Conservation (phyloP, 2,329 filamentous ascomycete genomes). For the Pseudodiploospora longispora region DNA sequence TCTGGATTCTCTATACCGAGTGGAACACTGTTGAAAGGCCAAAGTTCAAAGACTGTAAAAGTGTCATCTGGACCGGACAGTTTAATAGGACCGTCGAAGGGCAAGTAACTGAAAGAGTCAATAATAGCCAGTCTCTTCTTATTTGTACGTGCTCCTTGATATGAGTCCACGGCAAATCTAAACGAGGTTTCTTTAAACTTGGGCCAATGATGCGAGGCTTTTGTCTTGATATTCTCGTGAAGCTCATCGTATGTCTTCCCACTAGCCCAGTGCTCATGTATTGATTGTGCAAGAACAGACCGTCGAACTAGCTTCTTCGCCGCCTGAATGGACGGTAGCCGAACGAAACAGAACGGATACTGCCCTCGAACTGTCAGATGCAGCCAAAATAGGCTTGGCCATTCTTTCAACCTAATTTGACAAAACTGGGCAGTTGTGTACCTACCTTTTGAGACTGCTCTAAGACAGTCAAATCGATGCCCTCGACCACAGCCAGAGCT, state of each 20-base stretch:
- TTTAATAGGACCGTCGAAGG: constrained; percentile 67
- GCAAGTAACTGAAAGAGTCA: constrained; percentile 71
- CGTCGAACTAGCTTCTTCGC: constrained; percentile 63
- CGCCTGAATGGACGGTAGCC: constrained; percentile 54
- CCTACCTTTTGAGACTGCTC: constrained; percentile 67
- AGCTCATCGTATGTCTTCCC: constrained; percentile 60
- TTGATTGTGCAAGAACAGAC: constrained; percentile 72
- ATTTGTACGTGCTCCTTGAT: constrained; percentile 60
- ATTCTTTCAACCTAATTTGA: not conserved
- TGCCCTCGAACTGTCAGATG: constrained; percentile 25
- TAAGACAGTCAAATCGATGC: constrained; percentile 62
- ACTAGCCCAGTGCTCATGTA: constrained; percentile 84
- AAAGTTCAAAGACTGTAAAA: constrained; percentile 80
- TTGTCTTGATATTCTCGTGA: constrained; percentile 53
- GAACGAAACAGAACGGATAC: constrained; percentile 81
- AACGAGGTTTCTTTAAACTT: constrained; percentile 61
- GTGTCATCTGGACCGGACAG: constrained; percentile 67
- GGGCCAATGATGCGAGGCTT: constrained; percentile 58
- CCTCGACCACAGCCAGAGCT: constrained; percentile 63
- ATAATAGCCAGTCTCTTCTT: constrained; percentile 65
- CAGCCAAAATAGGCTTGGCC: too few relatives aligned
- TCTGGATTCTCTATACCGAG: constrained; percentile 46
- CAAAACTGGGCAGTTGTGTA: constrained; percentile 11
- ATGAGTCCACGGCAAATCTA: constrained; percentile 79
- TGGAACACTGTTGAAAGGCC: constrained; percentile 47